Evolutionary conservation across 352 stramenopile genomes (phyloP).

Genomic region (Phytophthora cactorum): DNA sequence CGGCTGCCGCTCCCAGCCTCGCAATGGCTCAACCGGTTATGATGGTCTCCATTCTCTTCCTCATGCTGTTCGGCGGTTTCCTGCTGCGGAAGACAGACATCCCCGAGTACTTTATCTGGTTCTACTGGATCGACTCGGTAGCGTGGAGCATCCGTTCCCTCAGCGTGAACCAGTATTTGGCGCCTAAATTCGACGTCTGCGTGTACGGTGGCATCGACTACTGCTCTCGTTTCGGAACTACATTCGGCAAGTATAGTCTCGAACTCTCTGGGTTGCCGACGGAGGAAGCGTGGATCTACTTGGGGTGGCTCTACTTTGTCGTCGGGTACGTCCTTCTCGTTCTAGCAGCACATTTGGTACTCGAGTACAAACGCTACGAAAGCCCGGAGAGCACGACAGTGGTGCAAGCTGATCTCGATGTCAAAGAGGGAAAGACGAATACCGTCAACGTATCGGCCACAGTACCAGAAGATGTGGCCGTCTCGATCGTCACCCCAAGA

Average conservation of each 20-base stretch:
- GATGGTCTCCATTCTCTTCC: slow-evolving; percentile 64
- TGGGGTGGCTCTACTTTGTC: slow-evolving; percentile 60
- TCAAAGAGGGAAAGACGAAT: slow-evolving; percentile 25
- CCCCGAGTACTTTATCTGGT: slow-evolving; percentile 69
- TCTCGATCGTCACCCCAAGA: slow-evolving; percentile 23
- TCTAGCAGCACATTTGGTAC: slow-evolving; percentile 38
- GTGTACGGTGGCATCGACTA: slow-evolving; percentile 59
- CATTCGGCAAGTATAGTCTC: slow-evolving; percentile 56
- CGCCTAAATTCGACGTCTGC: slow-evolving; percentile 49
- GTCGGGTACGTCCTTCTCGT: slow-evolving; percentile 54
- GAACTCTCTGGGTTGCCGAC: slow-evolving; percentile 55
- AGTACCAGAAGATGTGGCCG: slow-evolving; percentile 19
- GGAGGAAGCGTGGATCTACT: slow-evolving; percentile 64
- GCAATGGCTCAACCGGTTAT: slow-evolving; percentile 66
- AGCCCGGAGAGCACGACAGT: slow-evolving; percentile 54
- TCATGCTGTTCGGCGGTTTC: slow-evolving; percentile 45
- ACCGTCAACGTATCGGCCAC: slow-evolving; percentile 12
- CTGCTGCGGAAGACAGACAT: slow-evolving; percentile 63
- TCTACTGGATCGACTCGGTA: slow-evolving; percentile 84
- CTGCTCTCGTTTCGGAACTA: slow-evolving; percentile 41
- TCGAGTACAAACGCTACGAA: slow-evolving; percentile 66
- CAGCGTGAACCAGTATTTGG: slow-evolving; percentile 70
- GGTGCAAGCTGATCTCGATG: slow-evolving; percentile 42
- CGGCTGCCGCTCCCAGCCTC: slow-evolving; percentile 48
- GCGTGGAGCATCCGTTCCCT: slow-evolving; percentile 69